phyloP scores from a whole-genome alignment of 257 asterid genomes.

The Gentiana macrophylla region DNA sequence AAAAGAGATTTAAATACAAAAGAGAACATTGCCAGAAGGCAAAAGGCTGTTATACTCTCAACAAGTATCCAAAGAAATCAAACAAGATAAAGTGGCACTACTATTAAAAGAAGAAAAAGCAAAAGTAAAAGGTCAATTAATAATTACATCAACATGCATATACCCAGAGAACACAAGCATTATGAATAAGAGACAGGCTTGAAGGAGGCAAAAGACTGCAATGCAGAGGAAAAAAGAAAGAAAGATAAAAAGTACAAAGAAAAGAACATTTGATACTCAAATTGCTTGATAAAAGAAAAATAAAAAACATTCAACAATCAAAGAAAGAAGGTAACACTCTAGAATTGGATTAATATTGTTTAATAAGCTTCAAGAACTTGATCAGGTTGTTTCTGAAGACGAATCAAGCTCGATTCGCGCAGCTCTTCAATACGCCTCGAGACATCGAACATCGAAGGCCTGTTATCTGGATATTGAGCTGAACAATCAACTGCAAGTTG shows the following conservation, averaged over 20 bases:
- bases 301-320: conserved; percentile 11
- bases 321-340: conserved; percentile 6
- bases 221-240: conserved; percentile 5
- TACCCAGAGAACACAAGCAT: conserved; percentile 19
- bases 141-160: conserved; percentile 14
- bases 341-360: conserved; percentile 9
- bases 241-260: not conserved
- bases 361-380: conserved; percentile 40
- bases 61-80: too few species aligned
- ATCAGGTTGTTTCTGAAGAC: conserved; percentile 28
- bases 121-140: conserved; percentile 24
- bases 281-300: conserved; percentile 10
- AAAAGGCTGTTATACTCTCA: too few species aligned
- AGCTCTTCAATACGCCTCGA: conserved; percentile 40
- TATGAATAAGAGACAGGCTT: conserved; percentile 11
- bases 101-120: conserved; percentile 22
- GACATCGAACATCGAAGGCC: conserved; percentile 57
- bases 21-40: too few species aligned
- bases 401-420: conserved; percentile 20
- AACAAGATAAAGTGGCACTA: conserved; percentile 7
- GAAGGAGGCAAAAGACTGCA: conserved; percentile 13
- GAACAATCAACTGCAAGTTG: conserved; percentile 80
- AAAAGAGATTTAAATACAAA: too few species aligned
- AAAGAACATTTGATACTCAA: conserved; percentile 8
- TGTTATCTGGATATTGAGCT: conserved; percentile 58